Evolutionary conservation across 345 rosid genomes (phyloP).

Genomic region (Gossypium raimondii): DNA sequence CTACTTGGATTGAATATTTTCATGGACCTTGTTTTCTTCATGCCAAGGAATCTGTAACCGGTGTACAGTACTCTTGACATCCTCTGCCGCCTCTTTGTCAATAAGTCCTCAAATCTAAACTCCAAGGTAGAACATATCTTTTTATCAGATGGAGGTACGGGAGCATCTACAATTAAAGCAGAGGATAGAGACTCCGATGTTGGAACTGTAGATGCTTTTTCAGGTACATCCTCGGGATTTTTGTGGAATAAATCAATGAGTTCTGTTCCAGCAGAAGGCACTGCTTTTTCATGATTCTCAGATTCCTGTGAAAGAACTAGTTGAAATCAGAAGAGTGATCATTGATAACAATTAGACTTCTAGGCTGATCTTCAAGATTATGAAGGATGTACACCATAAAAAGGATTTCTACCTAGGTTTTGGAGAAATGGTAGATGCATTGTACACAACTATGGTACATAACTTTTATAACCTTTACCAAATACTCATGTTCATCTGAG

Average conservation of each 20-base stretch:
- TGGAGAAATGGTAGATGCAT: not conserved
- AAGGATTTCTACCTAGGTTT: not conserved
- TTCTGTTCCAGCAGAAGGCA: conserved; percentile 31
- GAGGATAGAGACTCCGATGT: conserved; percentile 38
- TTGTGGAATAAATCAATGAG: conserved; percentile 30
- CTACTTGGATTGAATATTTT: conserved; percentile 18
- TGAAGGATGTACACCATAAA: not conserved
- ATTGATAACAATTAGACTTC: not conserved
- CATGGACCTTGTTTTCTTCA: conserved; percentile 42
- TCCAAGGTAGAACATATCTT: conserved; percentile 55
- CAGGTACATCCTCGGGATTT: conserved; percentile 28
- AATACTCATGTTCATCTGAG: not conserved
- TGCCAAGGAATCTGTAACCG: conserved; percentile 30
- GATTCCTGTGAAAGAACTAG: conserved; percentile 33
- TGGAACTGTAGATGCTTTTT: conserved; percentile 32
- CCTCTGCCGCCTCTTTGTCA: conserved; percentile 58
- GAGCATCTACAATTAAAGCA: conserved; percentile 37
- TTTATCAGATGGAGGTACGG: conserved; percentile 42
- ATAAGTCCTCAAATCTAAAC: conserved; percentile 67
- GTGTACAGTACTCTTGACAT: conserved; percentile 41
- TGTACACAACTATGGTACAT: not conserved
- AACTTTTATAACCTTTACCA: not conserved
- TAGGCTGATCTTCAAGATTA: not conserved
- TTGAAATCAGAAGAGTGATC: conserved; percentile 21
- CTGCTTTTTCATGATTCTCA: conserved; percentile 26